Base-by-base conservation (phyloP, 1,139 yeast species). In the Taphrina flavorubra region DNA sequence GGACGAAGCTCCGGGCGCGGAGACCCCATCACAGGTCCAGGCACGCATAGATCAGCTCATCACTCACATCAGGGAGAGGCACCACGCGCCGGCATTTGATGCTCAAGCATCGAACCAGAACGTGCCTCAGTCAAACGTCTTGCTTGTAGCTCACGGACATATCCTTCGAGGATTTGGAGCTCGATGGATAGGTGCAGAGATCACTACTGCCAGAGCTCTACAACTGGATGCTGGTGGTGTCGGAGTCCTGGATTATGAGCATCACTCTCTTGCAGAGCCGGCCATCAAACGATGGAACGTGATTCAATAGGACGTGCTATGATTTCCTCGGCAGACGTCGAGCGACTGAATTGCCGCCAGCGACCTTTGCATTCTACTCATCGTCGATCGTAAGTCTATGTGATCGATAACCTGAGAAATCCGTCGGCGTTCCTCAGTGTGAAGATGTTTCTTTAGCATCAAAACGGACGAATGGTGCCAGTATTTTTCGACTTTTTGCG, bases 181-280 rank as follows among this genome's bases (percentile, higher is more conserved):
- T 46, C 81, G 97, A 72, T 92, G 98, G 98, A 86, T 90, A 39
- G 84, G 83, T 7, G 79, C 82, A 60, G 83, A 82, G 16, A 81
- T 89, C 71, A 78, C 82, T 72, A 80, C 78, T 66, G 90, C 92
- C 77, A 97, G 97, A 1, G 86, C 87, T 72, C 86, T 91, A 76
- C 81, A 92, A 78, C 81, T 92, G 74, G 97, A 92, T 77, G 97
- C 98, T 39, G 97, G 97, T 73, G 97, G 97, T 62, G 91, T 91
- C 44, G 97, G 97, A 69, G 96, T 91, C 1, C 82, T 92, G 76
- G 87, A 95, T 74, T 92, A 92, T 78, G 96, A 90, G 75, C 98
- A 92, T 77, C 86, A 88, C 76, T 87, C 84, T 76, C 83, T 90
- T 70, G 83, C 87, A 51, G 97, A 92, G 78, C 97, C 97, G 1